Evolutionary conservation across 169 alveolate species (phyloP).

Genomic region (Eimeria brunetti): DNA sequence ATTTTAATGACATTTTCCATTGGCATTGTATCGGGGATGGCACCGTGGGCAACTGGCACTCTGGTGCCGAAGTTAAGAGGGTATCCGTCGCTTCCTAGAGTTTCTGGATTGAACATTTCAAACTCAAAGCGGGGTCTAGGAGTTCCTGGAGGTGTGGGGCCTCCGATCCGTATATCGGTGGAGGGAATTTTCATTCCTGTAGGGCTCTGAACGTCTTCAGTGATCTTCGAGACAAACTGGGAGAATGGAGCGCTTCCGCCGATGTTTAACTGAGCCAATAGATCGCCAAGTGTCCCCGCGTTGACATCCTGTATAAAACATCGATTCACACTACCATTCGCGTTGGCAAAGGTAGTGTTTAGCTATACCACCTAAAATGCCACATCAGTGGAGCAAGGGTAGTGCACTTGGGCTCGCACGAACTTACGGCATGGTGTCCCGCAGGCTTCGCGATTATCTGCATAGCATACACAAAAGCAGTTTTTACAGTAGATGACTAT

Average conservation of each 20-base stretch:
- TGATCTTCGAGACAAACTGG: constrained; percentile 23
- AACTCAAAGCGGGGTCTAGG: constrained; percentile 25
- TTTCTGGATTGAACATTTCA: constrained; percentile 48
- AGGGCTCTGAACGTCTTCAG: constrained; percentile 24
- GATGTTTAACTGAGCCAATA: constrained; percentile 12
- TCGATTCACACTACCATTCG: not conserved
- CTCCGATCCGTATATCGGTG: constrained; percentile 52
- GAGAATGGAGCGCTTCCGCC: constrained; percentile 32
- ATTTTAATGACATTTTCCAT: constrained; percentile 41
- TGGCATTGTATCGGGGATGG: constrained; percentile 49
- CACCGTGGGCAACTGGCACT: constrained; percentile 41
- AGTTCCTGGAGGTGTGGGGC: constrained; percentile 62
- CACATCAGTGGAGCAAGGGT: not conserved
- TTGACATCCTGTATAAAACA: not conserved
- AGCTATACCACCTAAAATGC: not conserved
- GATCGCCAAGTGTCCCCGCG: constrained; percentile 18
- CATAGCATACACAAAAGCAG: not conserved
- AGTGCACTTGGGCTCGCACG: not conserved
- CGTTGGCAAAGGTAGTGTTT: not conserved
- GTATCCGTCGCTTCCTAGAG: constrained; percentile 32
- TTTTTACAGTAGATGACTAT: not conserved
- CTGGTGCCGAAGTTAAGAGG: constrained; percentile 25
- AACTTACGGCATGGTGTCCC: constrained; percentile 29
- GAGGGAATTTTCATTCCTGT: constrained; percentile 35
- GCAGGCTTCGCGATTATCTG: constrained; percentile 42